Percentiles rank a stretch among this genome's conserved stretches.
Conservation (phyloP, 305 asterid species). For the Solanum hybrid region DNA sequence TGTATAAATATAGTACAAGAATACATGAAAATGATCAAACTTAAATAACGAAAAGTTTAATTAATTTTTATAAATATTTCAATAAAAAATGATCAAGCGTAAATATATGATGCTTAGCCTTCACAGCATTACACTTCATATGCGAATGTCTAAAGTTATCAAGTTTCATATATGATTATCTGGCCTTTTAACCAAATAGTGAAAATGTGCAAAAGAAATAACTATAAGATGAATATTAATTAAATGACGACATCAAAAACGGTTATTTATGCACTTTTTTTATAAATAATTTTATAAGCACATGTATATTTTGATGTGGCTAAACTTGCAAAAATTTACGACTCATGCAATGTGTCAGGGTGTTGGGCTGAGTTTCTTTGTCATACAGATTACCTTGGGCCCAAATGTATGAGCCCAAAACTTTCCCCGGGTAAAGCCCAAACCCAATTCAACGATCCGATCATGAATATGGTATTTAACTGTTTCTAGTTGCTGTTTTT, state of each 20-base stretch:
- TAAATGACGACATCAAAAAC: neutral
- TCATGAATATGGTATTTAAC: neutral
- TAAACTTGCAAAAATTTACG: neutral
- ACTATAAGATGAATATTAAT: too few relatives aligned
- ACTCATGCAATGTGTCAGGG: neutral
- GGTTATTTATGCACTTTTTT: rapidly evolving
- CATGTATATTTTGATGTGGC: neutral
- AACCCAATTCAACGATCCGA: neutral
- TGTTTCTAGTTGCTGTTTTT: neutral
- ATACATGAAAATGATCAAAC: neutral
- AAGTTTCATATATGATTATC: neutral
- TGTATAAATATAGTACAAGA: neutral
- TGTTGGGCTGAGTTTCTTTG: neutral
- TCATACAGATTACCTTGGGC: neutral
- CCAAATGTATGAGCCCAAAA: neutral
- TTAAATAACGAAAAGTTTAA: neutral
- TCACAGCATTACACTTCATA: rapidly evolving
- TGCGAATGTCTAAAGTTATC: neutral
- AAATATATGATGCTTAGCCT: rapidly evolving
- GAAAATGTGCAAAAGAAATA: too few relatives aligned
- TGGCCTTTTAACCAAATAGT: rapidly evolving
- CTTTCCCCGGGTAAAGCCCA: neutral
- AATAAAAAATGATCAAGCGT: neutral
- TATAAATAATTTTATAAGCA: neutral
- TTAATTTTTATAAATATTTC: neutral